phyloP scores from a whole-genome alignment of 176 grass and related monocot genomes.

The Pontederia paniculata region DNA sequence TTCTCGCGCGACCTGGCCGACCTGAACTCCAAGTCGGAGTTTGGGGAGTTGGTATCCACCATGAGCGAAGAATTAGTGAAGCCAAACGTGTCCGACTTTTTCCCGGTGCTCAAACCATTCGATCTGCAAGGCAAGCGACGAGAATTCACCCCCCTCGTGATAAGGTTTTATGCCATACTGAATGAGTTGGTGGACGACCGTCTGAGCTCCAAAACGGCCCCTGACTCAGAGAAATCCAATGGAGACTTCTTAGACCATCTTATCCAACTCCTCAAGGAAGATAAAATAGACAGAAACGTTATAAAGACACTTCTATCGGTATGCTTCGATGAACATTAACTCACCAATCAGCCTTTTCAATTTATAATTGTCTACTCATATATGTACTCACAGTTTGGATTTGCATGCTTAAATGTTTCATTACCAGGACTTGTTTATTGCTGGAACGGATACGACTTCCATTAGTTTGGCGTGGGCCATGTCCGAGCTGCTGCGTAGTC shows the following conservation, averaged over 20 bases:
- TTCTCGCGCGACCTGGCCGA: conserved; percentile 30
- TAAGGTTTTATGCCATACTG: background rate
- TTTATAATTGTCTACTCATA: background rate
- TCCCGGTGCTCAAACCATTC: conserved; percentile 21
- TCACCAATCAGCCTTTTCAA: background rate
- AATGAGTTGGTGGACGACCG: conserved; percentile 15
- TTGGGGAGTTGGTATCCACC: conserved; percentile 6
- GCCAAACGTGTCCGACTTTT: conserved; percentile 33
- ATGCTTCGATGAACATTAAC: background rate
- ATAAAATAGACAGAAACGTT: conserved; percentile 9
- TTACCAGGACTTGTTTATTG: conserved; percentile 20
- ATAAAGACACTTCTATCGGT: conserved; percentile 13
- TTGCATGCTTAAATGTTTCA: background rate
- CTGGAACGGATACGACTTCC: conserved; percentile 41
- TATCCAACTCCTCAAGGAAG: conserved; percentile 12
- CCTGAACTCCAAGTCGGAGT: conserved; percentile 6
- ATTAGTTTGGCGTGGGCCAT: conserved; percentile 56
- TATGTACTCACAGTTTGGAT: background rate
- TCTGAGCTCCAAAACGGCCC: background rate
- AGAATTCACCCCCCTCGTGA: background rate
- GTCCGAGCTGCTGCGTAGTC: conserved; percentile 51
- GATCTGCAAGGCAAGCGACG: conserved; percentile 31
- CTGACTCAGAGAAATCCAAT: background rate
- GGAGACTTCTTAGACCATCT: conserved; percentile 33
- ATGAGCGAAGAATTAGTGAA: background rate